Evolutionary conservation across 164 flowering plant species (phyloP), one percentile per base, ranked within the genome.

Genomic region (Tinospora cordifolia): DNA sequence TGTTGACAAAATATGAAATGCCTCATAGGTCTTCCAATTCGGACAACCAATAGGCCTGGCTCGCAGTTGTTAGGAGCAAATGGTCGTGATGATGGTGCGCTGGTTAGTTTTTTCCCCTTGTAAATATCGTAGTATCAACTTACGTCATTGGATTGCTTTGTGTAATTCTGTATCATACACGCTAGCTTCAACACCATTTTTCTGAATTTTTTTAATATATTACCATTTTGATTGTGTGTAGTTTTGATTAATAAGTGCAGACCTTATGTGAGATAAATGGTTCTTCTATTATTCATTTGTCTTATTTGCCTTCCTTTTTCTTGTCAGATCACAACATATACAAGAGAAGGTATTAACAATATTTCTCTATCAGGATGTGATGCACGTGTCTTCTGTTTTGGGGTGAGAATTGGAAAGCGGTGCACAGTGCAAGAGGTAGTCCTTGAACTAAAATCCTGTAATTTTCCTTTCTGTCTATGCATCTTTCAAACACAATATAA

Each of bases 11-110:
- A 44, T 44, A 44, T 44, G 36, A 44, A 44, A 44, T 44, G 36
- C 36, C 14, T 25, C 46, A 41, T 77, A 95, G 99, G 91, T 78
- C 73, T 87, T 67, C 79, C 90, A 14, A 84, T 92, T 71, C 89
- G 99, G 67, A 90, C 88, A 13, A 85, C 87, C 27, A 91, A 86
- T 83, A 87, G 99, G 78, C 99, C 98, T 73, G 96, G 94, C 27
- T 83, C 93, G 17, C 99, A 92, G 68, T 73, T 90, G 72, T 79
- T 95, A 47, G 99, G 99, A 51, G 87, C 90, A 67, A 91, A 90
- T 86, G 98, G 99, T 47, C 98, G 98, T 78, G 98, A 95, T 85
- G 99, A 92, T 85, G 99, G 99, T 60, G 93, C 96, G 71, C 71
- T 82, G 68, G 98, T 95, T 80, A 86, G 97, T 84, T 60, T 63